Evolutionary conservation across 495 filamentous ascomycete species (phyloP), one percentile per base, ranked within the genome.

Genomic region (Tuber umbilicatum): DNA sequence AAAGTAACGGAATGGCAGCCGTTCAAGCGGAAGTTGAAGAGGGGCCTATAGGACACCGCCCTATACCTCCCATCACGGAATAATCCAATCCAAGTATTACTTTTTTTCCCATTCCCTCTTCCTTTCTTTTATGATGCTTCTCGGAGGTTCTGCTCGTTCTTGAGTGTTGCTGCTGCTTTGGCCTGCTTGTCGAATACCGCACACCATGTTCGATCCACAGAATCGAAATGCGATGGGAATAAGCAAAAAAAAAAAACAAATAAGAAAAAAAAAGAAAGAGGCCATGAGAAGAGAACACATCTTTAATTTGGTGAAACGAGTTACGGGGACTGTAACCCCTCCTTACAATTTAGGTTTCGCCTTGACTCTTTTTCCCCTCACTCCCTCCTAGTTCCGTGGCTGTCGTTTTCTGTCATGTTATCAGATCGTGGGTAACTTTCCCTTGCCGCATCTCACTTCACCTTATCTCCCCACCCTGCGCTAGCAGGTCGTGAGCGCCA

Each of bases 61-160:
- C 55, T 64, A 35, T 64, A 35, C 55, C 27, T 64, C 55, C 55
- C 27, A 64, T 64, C 55, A 64, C 27, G 55, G 55, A 64, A 64
- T 19, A 35, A 64, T 64, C 27, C 27, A 64, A 64, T 35, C 55
- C 31, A 35, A 55, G 35, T 17, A 35, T 64, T 35, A 64, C 27
- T 64, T 35, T 64, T 64, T 35, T 64, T 60, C 17, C 50, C 23
- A 27, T 19, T 64, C 16, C 55, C 55, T 7, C 27, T 17, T 64
- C 27, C 55, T 35, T 31, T 31, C 27, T 31, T 64, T 64, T 64
- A 35, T 31, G 12, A 35, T 19, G 16, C 16, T 7, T 64, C 27
- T 35, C 55, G 55, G 55, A 35, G 27, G 5, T 64, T 35, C 55
- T 17, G 55, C 55, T 64, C 55, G n/a, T 16, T 17, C 55, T 64